Conservation (phyloP, 805 yeast genomes). For the Nakazawaea wyomingensis region DNA sequence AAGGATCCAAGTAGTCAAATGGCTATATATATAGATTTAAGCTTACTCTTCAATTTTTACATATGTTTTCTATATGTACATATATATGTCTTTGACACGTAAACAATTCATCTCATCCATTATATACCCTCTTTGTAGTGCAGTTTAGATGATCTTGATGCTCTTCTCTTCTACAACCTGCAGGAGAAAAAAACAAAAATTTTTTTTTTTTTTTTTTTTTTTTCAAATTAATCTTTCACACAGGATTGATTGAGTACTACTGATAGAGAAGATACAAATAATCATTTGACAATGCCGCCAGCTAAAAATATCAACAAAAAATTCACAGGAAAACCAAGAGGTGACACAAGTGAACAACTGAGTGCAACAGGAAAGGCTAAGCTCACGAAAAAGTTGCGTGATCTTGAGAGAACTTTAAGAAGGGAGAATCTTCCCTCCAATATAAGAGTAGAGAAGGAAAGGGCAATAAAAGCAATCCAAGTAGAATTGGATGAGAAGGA, state of each 20-base stretch:
- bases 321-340: background rate
- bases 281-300: background rate
- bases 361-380: constrained; percentile 31
- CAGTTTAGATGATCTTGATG: background rate
- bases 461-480: constrained; percentile 41
- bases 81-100: no score
- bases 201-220: background rate
- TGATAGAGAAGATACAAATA: no score
- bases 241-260: background rate
- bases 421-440: constrained; percentile 54
- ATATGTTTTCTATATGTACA: no score
- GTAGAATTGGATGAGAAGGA: constrained; percentile 40
- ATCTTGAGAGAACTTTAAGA: constrained; percentile 63
- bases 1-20: no score
- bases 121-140: background rate
- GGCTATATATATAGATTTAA: no score
- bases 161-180: background rate
- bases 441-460: constrained; percentile 42
- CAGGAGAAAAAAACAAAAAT: background rate
- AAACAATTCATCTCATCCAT: no score
- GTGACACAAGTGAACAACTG: background rate
- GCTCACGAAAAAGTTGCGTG: constrained; percentile 82
- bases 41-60: no score
- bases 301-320: background rate
- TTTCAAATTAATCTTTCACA: no score